These are phyloP conservation scores for Pythium plurisporium DNA, from an alignment of 352 stramenopile genomes.

Conservation along the genomic window DNA sequence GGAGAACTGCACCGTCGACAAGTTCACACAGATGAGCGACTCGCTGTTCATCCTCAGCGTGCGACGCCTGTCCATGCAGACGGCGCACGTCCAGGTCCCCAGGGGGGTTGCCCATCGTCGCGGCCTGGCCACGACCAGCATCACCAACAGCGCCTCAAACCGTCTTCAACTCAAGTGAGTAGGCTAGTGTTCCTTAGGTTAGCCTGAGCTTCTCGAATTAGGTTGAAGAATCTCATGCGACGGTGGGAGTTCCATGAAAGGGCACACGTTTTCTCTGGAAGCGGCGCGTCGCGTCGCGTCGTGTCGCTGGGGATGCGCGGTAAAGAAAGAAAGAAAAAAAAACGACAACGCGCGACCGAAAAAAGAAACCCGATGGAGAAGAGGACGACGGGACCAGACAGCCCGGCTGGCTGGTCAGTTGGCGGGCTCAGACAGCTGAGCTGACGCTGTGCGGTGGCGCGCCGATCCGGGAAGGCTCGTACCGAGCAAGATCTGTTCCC, in stretches of 20 bases:
- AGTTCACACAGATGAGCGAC: constrained; percentile 35
- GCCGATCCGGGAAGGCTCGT: constrained; percentile 9
- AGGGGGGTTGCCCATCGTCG: neutral
- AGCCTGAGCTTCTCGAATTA: neutral
- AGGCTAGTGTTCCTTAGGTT: neutral
- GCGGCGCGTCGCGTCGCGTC: constrained; percentile 9
- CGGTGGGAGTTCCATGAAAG: neutral
- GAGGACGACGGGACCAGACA: constrained; percentile 2
- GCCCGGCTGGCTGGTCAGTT: neutral
- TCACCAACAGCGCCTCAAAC: constrained; percentile 16
- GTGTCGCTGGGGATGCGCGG: neutral
- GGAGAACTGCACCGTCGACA: constrained; percentile 26
- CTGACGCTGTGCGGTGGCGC: neutral
- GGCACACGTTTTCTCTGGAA: constrained; percentile 1
- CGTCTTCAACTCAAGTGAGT: constrained; percentile 2
- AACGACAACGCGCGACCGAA: constrained; percentile 9
- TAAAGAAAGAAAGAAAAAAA: constrained; percentile 26
- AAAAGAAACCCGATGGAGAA: constrained; percentile 20
- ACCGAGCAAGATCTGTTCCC: constrained; percentile 2
- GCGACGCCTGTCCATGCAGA: neutral
- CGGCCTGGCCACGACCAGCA: neutral
- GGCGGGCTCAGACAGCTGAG: constrained; percentile 16
- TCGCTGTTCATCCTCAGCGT: constrained; percentile 38
- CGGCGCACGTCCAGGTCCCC: constrained; percentile 14
- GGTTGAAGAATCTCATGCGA: neutral